Base-by-base conservation (phyloP, 192 early-diverging fungal genomes). In the Umbelopsis sp. region DNA sequence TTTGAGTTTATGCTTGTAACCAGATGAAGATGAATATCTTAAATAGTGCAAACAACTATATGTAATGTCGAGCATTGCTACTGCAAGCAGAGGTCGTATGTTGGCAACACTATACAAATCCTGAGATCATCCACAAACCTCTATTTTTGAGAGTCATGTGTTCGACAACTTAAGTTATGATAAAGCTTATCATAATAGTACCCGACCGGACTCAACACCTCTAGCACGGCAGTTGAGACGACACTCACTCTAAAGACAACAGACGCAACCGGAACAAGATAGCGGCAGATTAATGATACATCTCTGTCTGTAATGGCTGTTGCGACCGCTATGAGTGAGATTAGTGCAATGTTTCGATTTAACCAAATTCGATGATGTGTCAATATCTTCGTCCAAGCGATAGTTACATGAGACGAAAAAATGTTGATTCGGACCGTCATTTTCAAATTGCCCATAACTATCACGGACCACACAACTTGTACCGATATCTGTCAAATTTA, bases 231-330 rank as follows among this genome's bases (percentile, higher is more conserved):
- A 51, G 49, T 51, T n/a, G 49, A 51, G 49, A 21, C 49, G 49
- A 51, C 49, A 44, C 49, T n/a, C 49, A 51, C 11, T 51, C 17
- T 51, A 51, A 51, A 12, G 17, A 51, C 49, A 51, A 51, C 49
- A 20, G 49, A 12, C 21, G 49, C 21, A 21, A 51, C 49, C 20
- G 17, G 49, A n/a, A 12, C 49, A 51, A 51, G 49, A 51, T 51
- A 51, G 49, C 49, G 49, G 49, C 49, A 51, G 49, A 51, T 51
- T 51, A 51, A 21, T 51, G 49, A 51, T 51, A 12, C 49, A 51
- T 51, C 49, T 51, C 49, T 51, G 49, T 44, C 49, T 51, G 49
- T 51, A 51, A 51, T 51, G 49, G 49, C 49, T 51, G 49, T 51
- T 51, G 17, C 49, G 49, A 51, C 49, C 49, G 21, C 49, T 51